Conservation (phyloP, 208 protist species). For the Leishmania guyanensis region DNA sequence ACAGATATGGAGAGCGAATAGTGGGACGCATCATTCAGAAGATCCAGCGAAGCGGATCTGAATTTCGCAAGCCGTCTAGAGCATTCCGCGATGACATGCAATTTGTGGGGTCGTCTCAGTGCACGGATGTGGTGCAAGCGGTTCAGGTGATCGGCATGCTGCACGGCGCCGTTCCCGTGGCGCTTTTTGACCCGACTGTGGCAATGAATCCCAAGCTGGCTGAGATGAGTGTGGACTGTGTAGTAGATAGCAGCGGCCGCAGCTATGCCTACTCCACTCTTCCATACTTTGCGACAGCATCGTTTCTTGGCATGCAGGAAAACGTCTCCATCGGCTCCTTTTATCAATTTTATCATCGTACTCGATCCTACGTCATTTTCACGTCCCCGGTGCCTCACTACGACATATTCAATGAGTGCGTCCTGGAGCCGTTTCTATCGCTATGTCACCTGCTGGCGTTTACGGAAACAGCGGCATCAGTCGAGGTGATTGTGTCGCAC, state of each 20-base stretch:
- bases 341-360: constrained; percentile 71
- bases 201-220: constrained; percentile 53
- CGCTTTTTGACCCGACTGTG: constrained; percentile 43
- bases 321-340: constrained; percentile 53
- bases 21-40: constrained; percentile 58
- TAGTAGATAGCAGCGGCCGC: constrained; percentile 50
- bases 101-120: constrained; percentile 31
- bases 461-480: constrained; percentile 38
- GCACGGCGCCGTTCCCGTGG: constrained; percentile 49
- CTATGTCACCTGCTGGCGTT: constrained; percentile 66
- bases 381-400: constrained; percentile 38
- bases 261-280: constrained; percentile 45
- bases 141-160: constrained; percentile 64
- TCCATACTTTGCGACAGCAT: constrained; percentile 57
- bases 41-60: constrained; percentile 40
- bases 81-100: constrained; percentile 35
- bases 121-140: constrained; percentile 49
- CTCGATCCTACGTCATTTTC: constrained; percentile 66
- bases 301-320: constrained; percentile 60
- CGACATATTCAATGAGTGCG: constrained; percentile 47
- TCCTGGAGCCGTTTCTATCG: constrained; percentile 66
- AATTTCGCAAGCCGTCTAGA: constrained; percentile 47
- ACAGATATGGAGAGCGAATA: constrained; percentile 68
- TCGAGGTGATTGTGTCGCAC: constrained; percentile 80
- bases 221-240: constrained; percentile 44